Percentiles rank a stretch among this genome's conserved stretches.
phyloP scores from a whole-genome alignment of 768 basidiomycete species.

The Porpolomopsis calyptriformis region DNA sequence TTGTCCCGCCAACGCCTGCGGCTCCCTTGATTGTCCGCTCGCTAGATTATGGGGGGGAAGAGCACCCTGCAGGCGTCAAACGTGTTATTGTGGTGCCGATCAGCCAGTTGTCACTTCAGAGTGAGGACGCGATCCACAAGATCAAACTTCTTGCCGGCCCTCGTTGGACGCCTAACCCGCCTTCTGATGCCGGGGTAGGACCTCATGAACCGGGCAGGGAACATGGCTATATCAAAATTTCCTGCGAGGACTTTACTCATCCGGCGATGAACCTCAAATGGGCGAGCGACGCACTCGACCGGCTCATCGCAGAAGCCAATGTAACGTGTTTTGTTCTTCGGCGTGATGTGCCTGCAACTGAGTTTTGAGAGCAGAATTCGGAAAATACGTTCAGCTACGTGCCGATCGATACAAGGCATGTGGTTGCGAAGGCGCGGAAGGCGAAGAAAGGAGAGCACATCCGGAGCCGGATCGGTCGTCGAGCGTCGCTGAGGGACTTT shows the following conservation, averaged over 20 bases:
- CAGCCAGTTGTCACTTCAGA: slow-evolving; percentile 54
- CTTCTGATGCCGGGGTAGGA: slow-evolving; percentile 55
- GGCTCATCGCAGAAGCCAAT: slow-evolving; percentile 71
- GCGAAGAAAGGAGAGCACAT: slow-evolving; percentile 64
- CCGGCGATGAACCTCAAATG: slow-evolving; percentile 88
- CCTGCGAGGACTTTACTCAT: slow-evolving; percentile 78
- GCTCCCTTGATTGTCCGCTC: slow-evolving; percentile 63
- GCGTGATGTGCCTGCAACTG: too few relatives aligned
- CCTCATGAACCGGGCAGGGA: slow-evolving; percentile 33
- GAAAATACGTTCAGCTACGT: slow-evolving; percentile 46
- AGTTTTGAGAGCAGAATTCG: slow-evolving; percentile 26
- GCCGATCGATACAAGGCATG: slow-evolving; percentile 75
- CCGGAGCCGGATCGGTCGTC: slow-evolving; percentile 38
- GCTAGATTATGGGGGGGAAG: slow-evolving; percentile 67
- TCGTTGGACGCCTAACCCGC: slow-evolving; percentile 72
- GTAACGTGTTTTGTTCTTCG: slow-evolving; percentile 55
- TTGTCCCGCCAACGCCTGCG: slow-evolving; percentile 49
- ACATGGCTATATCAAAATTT: slow-evolving; percentile 83
- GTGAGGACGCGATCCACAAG: slow-evolving; percentile 63
- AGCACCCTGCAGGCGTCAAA: slow-evolving; percentile 62
- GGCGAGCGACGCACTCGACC: slow-evolving; percentile 79
- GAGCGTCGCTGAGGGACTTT: slow-evolving; percentile 69
- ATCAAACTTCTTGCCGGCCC: slow-evolving; percentile 83
- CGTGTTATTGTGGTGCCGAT: slow-evolving; percentile 68
- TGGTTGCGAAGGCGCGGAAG: slow-evolving; percentile 61